These are phyloP conservation scores for Friedmanniomyces simplex DNA, from an alignment of 495 filamentous ascomycete species.

Conservation along the genomic window DNA sequence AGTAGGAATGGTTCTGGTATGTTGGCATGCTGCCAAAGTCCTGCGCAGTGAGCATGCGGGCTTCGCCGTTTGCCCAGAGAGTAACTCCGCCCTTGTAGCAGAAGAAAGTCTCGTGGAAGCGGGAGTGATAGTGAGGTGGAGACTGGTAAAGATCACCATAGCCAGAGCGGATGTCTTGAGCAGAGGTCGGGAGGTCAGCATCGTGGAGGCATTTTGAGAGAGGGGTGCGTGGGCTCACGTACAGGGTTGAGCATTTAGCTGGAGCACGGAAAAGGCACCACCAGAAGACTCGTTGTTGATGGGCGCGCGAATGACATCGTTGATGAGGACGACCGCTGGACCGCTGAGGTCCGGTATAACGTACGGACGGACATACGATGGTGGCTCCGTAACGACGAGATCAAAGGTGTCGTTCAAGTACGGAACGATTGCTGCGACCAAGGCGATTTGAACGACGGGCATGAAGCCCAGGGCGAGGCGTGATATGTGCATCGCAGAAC, in stretches of 20 bases:
- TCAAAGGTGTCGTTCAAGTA: not conserved
- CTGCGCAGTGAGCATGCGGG: not conserved
- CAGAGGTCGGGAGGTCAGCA: not conserved
- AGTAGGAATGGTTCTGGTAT: not conserved
- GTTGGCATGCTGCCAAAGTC: conserved; percentile 2
- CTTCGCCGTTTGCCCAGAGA: not conserved
- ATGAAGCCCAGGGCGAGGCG: no score
- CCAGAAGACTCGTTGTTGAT: not conserved
- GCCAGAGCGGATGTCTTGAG: not conserved
- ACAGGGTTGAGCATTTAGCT: not conserved
- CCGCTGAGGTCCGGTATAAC: not conserved
- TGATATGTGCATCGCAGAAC: no score
- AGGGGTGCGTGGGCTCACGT: not conserved
- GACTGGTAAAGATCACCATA: not conserved
- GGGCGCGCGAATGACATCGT: not conserved
- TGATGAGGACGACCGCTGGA: conserved; percentile 1
- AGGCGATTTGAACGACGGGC: no score
- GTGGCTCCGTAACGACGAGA: not conserved
- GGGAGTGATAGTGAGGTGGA: not conserved
- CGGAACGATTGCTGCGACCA: not conserved
- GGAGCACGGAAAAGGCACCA: not conserved
- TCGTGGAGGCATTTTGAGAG: not conserved
- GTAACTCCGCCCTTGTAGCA: not conserved
- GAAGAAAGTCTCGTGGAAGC: not conserved
- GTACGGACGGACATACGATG: not conserved